Conservation (phyloP, 208 protist genomes). For the Trypanosoma conorhini region DNA sequence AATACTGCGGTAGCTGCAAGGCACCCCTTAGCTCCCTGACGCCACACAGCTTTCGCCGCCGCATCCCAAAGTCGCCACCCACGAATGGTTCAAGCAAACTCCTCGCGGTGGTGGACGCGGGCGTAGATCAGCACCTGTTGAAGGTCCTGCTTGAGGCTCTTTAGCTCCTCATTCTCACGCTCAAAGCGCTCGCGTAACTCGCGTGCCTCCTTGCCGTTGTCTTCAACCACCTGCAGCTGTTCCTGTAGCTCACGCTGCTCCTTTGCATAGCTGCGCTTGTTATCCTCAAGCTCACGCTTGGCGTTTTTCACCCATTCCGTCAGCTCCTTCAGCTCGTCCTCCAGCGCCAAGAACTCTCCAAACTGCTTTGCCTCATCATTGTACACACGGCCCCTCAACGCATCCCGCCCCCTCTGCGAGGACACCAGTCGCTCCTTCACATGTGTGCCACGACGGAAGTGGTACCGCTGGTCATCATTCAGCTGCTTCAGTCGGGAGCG, state of each 20-base stretch:
- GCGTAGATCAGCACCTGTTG: constrained; percentile 82
- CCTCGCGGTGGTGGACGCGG: constrained; percentile 66
- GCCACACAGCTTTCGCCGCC: neutral
- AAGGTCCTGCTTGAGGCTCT: constrained; percentile 69
- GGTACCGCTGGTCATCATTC: constrained; percentile 65
- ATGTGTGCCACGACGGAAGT: constrained; percentile 72
- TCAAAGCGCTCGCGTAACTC: constrained; percentile 56
- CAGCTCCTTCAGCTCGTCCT: constrained; percentile 55
- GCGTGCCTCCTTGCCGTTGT: constrained; percentile 55
- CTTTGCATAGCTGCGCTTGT: constrained; percentile 36
- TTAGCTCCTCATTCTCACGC: constrained; percentile 69
- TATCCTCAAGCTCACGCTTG: constrained; percentile 69
- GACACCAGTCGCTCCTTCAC: constrained; percentile 28
- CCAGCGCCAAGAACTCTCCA: constrained; percentile 45
- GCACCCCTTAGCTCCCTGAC: neutral
- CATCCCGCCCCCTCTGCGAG: constrained; percentile 38
- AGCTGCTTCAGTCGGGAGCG: constrained; percentile 54
- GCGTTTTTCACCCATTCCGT: constrained; percentile 65
- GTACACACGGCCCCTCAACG: constrained; percentile 49
- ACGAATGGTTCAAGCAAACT: neutral
- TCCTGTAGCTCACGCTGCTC: constrained; percentile 43
- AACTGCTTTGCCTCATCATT: constrained; percentile 50
- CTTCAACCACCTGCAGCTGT: constrained; percentile 50
- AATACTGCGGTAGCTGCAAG: too few species aligned
- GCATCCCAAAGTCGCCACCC: neutral